Percentiles rank a stretch among this genome's conserved stretches.
Evolutionary conservation across 805 yeast species (phyloP).

Genomic region (Myxozyma sirexii): DNA sequence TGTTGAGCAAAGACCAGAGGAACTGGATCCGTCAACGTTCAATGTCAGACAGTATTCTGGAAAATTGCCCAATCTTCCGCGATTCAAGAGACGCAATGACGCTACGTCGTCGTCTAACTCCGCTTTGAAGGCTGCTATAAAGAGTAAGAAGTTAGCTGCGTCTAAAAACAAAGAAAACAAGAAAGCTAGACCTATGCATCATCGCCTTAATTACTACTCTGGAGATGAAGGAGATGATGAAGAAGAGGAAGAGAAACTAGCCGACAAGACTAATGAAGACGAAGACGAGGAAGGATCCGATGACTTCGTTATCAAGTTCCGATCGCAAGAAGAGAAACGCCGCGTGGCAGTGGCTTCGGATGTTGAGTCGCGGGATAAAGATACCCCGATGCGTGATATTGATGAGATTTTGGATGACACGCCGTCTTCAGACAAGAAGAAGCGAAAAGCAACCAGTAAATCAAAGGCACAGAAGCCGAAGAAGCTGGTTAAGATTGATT

Average conservation of each 20-base stretch:
- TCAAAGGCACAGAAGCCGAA: neutral
- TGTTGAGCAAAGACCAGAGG: neutral
- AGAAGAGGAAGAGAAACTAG: conserved; percentile 2
- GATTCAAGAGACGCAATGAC: conserved; percentile 36
- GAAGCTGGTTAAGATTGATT: conserved; percentile 21
- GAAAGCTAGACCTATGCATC: conserved; percentile 39
- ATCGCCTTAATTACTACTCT: conserved; percentile 36
- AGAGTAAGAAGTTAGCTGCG: neutral
- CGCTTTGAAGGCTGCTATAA: conserved; percentile 1
- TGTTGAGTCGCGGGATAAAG: conserved; percentile 1
- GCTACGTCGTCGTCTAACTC: neutral
- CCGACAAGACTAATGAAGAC: conserved; percentile 5
- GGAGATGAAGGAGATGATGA: conserved; percentile 35
- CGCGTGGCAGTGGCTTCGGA: neutral
- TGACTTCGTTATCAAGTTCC: neutral
- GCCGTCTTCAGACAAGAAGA: neutral
- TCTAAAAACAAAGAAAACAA: conserved; percentile 8
- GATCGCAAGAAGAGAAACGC: neutral
- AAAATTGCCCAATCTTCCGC: conserved; percentile 37
- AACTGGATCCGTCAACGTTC: neutral
- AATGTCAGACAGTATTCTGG: conserved; percentile 15
- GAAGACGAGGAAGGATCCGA: conserved; percentile 8
- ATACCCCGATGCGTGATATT: conserved; percentile 7
- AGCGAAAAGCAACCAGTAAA: conserved; percentile 10
- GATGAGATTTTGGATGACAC: neutral